Conservation (phyloP, 78 protist species). For the Parvularia atlantis region DNA sequence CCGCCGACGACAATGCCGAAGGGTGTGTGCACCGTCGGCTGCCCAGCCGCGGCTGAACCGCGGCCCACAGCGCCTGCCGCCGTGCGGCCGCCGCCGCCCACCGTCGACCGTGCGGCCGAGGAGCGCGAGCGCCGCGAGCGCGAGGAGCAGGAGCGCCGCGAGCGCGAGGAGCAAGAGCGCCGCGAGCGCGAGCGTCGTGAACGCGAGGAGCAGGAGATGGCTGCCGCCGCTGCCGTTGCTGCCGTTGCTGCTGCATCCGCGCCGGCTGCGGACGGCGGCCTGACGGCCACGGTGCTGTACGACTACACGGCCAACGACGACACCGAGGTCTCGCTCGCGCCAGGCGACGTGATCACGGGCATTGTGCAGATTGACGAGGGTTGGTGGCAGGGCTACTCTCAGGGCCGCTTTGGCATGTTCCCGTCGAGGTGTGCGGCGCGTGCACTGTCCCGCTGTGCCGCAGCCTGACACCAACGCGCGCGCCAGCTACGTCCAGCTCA, state of each 20-base stretch:
- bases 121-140: not conserved
- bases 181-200: not conserved
- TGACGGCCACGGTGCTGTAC: not conserved
- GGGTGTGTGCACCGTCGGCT: not conserved
- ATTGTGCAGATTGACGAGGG: not conserved
- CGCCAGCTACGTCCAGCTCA: no score
- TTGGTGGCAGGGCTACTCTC: not conserved
- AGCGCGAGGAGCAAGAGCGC: not conserved
- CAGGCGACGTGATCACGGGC: not conserved
- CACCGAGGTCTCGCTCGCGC: not conserved
- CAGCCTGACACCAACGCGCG: no score
- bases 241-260: slow-evolving; percentile 5
- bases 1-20: no score
- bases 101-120: not conserved
- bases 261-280: slow-evolving; percentile 4
- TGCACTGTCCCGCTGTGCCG: slow-evolving; percentile 6
- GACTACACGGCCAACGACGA: not conserved
- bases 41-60: not conserved
- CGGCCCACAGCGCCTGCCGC: not conserved
- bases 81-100: not conserved
- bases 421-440: no score
- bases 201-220: not conserved
- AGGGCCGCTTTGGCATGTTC: not conserved
- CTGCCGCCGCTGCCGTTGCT: slow-evolving; percentile 5
- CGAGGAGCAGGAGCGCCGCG: not conserved